Base-by-base conservation (phyloP, 257 asterid species). In the Plantago elongata region DNA sequence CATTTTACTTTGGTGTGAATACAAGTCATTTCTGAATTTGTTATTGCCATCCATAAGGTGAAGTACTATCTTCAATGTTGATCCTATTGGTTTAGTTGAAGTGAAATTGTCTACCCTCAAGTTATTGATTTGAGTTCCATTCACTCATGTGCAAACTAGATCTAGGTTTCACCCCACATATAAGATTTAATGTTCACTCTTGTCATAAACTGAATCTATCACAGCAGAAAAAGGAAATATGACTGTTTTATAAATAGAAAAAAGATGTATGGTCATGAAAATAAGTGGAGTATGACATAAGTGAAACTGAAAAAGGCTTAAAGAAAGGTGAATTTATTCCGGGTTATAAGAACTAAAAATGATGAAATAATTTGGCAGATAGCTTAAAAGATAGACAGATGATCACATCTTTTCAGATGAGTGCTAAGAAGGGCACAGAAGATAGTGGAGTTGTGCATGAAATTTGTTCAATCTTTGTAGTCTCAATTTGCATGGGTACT, bases 381-480 rank as follows among this genome's bases (percentile, higher is more conserved):
- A 65, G 83, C 29, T 74, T 52, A 49, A 72, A 63, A 78, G 38
- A 52, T 49, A 50, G 74, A 58, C 8, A 29, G 44, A 73, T 71
- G 81, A 79, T 63, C 75, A 34, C 78, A 69, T 67, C 82, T 76
- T 78, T 83, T 68, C 52, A 73, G 83, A 63, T 30, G 78, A 54
- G 65, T 74, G 56, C 64, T 57, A 62, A 68, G 60, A 70, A 79
- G 76, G 64, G 71, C 75, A 63, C 68, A 49, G 68, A 64, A 62
- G 66, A 51, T 57, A 63, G 82, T 76, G 83, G 81, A 11, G 52
- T 44, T 34, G 63, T 42, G 62, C 58, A 13, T 40, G 47, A 52
- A 45, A 45, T 18, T 1, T 9, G 9, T 13, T 12, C 16, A 37
- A 44, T 64, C 3, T 57, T 12, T 64, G 52, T 46, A 49, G 56